phyloP scores from a whole-genome alignment of 192 early-diverging fungal genomes.

The Coemansia sp. region DNA sequence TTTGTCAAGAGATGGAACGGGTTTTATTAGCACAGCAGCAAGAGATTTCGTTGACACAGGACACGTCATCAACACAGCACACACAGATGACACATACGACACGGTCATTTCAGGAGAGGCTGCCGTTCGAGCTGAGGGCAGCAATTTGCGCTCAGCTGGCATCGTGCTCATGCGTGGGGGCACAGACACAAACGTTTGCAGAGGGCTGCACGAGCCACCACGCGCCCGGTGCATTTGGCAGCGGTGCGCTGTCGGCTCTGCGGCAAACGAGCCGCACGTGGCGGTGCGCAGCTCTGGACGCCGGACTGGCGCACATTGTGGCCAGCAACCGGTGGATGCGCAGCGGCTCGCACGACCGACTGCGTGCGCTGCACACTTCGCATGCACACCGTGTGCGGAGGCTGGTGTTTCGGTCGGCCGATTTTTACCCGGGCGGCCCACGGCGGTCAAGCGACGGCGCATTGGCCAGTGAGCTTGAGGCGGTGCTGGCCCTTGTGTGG shows the following conservation, averaged over 20 bases:
- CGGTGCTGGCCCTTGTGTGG: slow-evolving; percentile 36
- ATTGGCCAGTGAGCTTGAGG: slow-evolving; percentile 27
- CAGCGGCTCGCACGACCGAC: slow-evolving; percentile 12
- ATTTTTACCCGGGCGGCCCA: slow-evolving; percentile 23
- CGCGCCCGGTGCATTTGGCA: slow-evolving; percentile 35
- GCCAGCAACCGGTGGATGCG: slow-evolving; percentile 52
- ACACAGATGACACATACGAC: no score
- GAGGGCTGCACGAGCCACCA: slow-evolving; percentile 34
- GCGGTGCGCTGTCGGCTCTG: slow-evolving; percentile 21
- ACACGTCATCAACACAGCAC: background rate
- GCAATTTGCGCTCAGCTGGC: slow-evolving; percentile 33
- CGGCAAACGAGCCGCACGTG: slow-evolving; percentile 41
- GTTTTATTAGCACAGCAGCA: no score
- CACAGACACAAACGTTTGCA: slow-evolving; percentile 14
- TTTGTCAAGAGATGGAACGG: background rate
- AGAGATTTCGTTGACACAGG: background rate
- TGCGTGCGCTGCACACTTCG: slow-evolving; percentile 14
- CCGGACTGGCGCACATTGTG: slow-evolving; percentile 32
- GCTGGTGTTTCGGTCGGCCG: slow-evolving; percentile 44
- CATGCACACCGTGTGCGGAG: slow-evolving; percentile 26
- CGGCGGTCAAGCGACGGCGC: slow-evolving; percentile 14
- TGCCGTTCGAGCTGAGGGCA: slow-evolving; percentile 40
- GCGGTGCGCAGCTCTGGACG: slow-evolving; percentile 37
- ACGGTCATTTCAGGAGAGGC: slow-evolving; percentile 2
- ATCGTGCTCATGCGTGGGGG: slow-evolving; percentile 23